Conservation (phyloP, 805 yeast genomes). For the Torulaspora microellipsoides region DNA sequence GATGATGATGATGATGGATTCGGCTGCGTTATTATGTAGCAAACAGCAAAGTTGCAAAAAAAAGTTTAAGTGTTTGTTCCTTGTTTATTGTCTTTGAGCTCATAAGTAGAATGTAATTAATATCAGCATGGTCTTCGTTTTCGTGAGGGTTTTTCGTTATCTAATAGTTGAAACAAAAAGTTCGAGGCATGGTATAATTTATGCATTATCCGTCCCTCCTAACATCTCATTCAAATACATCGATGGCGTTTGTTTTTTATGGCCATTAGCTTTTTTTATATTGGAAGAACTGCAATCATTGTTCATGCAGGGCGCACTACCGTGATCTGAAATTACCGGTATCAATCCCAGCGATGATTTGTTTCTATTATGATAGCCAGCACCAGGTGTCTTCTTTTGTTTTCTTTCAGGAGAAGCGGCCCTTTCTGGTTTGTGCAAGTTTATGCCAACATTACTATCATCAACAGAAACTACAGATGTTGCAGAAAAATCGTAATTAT, state of each 20-base stretch:
- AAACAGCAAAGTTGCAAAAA: slow-evolving; percentile 2
- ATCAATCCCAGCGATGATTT: slow-evolving; percentile 34
- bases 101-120: background rate
- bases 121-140: background rate
- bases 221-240: slow-evolving; percentile 28
- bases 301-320: background rate
- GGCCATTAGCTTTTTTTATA: slow-evolving; percentile 4
- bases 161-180: too few species aligned
- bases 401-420: slow-evolving; percentile 32
- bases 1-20: slow-evolving; percentile 25
- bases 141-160: too few species aligned
- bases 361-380: slow-evolving; percentile 39
- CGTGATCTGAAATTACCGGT: slow-evolving; percentile 9
- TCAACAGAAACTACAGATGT: slow-evolving; percentile 14
- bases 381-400: slow-evolving; percentile 26
- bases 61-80: background rate
- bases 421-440: slow-evolving; percentile 24
- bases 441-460: slow-evolving; percentile 4
- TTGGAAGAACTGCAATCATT: slow-evolving; percentile 5
- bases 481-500: slow-evolving; percentile 13
- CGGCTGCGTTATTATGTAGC: slow-evolving; percentile 41
- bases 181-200: background rate
- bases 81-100: background rate
- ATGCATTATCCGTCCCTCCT: slow-evolving; percentile 8
- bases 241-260: slow-evolving; percentile 24